Evolutionary conservation across 495 filamentous ascomycete genomes (phyloP).

Genomic region (Rostrohypoxylon terebratum): DNA sequence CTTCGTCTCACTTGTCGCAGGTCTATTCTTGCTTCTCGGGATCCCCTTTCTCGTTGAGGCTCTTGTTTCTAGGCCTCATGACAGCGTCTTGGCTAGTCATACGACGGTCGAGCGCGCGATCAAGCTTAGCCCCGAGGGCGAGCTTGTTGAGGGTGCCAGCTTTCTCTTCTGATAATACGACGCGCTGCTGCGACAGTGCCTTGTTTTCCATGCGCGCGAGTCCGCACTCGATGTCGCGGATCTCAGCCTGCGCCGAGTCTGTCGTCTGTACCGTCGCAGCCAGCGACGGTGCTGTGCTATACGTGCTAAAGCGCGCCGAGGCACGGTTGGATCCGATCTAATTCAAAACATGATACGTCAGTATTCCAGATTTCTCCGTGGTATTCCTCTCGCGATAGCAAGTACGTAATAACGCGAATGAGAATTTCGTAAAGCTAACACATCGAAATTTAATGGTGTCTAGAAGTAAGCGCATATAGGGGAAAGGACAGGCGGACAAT

Average conservation of each 20-base stretch:
- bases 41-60: slow-evolving; percentile 53
- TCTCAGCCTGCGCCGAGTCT: slow-evolving; percentile 75
- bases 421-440: neutral
- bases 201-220: slow-evolving; percentile 93
- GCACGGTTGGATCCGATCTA: slow-evolving; percentile 63
- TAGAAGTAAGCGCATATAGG: neutral
- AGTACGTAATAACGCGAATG: neutral
- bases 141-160: slow-evolving; percentile 87
- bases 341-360: neutral
- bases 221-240: slow-evolving; percentile 82
- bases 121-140: slow-evolving; percentile 91
- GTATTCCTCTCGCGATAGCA: neutral
- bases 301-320: slow-evolving; percentile 84
- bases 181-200: slow-evolving; percentile 84
- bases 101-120: slow-evolving; percentile 87
- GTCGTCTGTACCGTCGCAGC: slow-evolving; percentile 69
- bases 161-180: slow-evolving; percentile 84
- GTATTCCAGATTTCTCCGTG: neutral
- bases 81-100: slow-evolving; percentile 94
- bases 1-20: neutral
- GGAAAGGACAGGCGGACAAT: neutral
- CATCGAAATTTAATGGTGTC: neutral
- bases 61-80: slow-evolving; percentile 69
- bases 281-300: slow-evolving; percentile 79
- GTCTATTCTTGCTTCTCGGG: slow-evolving; percentile 41